These are phyloP conservation scores for Nakataea oryzae DNA, from an alignment of 2,329 filamentous ascomycete species.

Conservation along the genomic window DNA sequence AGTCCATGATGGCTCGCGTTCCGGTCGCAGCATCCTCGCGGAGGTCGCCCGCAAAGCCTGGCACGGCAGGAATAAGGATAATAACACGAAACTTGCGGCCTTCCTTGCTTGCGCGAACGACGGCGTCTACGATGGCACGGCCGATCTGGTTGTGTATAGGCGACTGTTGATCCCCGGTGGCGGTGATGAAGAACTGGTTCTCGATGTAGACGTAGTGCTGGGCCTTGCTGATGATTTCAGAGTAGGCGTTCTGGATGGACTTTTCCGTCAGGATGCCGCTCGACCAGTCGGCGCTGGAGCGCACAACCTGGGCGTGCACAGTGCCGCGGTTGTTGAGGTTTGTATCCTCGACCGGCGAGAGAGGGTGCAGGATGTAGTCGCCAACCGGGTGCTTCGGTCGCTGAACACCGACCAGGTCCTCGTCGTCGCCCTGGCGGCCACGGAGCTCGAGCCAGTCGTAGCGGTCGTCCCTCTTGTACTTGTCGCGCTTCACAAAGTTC, in stretches of 20 bases:
- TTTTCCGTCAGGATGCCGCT: conserved; percentile 79
- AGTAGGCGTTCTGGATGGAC: conserved; percentile 81
- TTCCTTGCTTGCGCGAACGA: conserved; percentile 71
- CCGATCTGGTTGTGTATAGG: conserved; percentile 87
- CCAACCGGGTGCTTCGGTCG: conserved; percentile 82
- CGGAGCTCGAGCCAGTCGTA: conserved; percentile 81
- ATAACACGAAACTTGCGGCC: conserved; percentile 84
- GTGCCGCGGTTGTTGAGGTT: conserved; percentile 55
- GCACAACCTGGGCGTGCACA: conserved; percentile 73
- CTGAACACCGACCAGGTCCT: conserved; percentile 82
- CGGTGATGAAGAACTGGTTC: conserved; percentile 97
- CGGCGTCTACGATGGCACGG: conserved; percentile 80
- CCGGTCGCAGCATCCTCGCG: conserved; percentile 73
- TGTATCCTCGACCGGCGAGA: conserved; percentile 59
- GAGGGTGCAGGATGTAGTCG: conserved; percentile 73
- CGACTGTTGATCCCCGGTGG: conserved; percentile 77
- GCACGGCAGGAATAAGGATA: conserved; percentile 80
- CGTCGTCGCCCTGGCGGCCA: conserved; percentile 65
- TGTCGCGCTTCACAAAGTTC: conserved; percentile 96
- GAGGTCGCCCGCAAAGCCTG: conserved; percentile 88
- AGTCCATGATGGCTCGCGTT: conserved; percentile 94
- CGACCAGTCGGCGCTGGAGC: conserved; percentile 88
- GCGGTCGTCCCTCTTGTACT: conserved; percentile 80
- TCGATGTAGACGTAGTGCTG: conserved; percentile 96
- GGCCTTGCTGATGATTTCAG: conserved; percentile 74